Percentiles rank a stretch among this genome's conserved stretches.
These are phyloP conservation scores for Papiliotrema laurentii DNA, from an alignment of 1,284 basidiomycete species.

Conservation along the genomic window DNA sequence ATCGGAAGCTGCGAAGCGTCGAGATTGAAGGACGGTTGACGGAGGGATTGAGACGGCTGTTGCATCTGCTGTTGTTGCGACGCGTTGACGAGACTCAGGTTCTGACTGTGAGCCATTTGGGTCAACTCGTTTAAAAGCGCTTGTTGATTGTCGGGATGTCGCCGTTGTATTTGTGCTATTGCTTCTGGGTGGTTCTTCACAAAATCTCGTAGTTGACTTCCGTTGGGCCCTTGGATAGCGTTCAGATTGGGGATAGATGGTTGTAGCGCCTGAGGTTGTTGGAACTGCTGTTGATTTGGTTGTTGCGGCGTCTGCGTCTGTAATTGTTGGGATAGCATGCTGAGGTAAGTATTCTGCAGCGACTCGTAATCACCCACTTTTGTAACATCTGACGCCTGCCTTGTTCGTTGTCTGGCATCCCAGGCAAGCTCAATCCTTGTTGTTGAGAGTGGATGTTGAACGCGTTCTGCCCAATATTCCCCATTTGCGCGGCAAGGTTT, in stretches of 20 bases:
- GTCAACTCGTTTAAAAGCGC: background rate
- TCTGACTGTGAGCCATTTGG: background rate
- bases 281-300: background rate
- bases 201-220: background rate
- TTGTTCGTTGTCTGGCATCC: constrained; percentile 5
- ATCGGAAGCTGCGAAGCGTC: background rate
- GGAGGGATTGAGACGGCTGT: background rate
- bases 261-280: constrained; percentile 1
- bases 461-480: constrained; percentile 1
- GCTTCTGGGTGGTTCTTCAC: background rate
- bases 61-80: background rate
- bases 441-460: constrained; percentile 10
- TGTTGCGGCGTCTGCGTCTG: constrained; percentile 1
- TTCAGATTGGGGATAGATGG: no score
- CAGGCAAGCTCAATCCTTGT: constrained; percentile 6
- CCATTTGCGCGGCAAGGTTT: constrained; percentile 2
- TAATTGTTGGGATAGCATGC: constrained; percentile 10
- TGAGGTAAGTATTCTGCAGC: background rate
- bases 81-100: background rate
- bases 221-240: background rate
- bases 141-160: background rate
- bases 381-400: constrained; percentile 10
- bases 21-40: background rate
- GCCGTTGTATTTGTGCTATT: background rate
- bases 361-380: background rate